Base-by-base conservation (phyloP, 306 rosid species). In the Medicago ruthenica region DNA sequence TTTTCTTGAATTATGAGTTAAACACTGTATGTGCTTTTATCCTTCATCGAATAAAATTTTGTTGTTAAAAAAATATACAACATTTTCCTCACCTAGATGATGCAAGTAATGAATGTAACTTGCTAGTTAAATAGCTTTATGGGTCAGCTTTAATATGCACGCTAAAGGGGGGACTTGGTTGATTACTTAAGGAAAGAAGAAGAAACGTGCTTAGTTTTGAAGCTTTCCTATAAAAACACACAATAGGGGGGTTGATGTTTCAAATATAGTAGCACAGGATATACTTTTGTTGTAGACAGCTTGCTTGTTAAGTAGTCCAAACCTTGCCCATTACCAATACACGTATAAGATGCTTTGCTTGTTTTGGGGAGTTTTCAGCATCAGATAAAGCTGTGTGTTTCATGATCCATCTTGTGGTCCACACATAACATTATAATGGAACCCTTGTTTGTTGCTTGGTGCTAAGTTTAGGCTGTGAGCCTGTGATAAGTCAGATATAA, bases 321-420 rank as follows among this genome's bases (percentile, higher is more conserved):
- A 80, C 68, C 57, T 9, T 68, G 61, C 31, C 40, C 47, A 70
- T 78, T 69, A 67, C 67, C 80, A 45, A 58, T 59, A 27, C 78
- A 77, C 50, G 74, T 83, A 68, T 44, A 75, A 84, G 85, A 87
- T 86, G 87, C 93, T 84, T 86, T 86, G 81, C 92, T 83, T 84
- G 85, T 89, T 82, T 85, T 82, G 86, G 87, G 61, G 83, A 67
- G 73, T 22, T 48, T 81, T 80, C 17, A 44, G 70, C 77, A 78
- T 69, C 75, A 74, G 80, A 76, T 83, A 85, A 90, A 88, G 92
- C 89, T 83, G 87, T 73, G 20, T 76, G 79, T 73, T 77, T 61
- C 76, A 60, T 39, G 31, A 65, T 39, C 70, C 70, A 18, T 66
- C 18, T 41, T 66, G 83, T 82, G 88, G 86, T 82, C 91, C 91